Evolutionary conservation across 2,329 filamentous ascomycete species (phyloP).

Genomic region (Diaporthe sp.): DNA sequence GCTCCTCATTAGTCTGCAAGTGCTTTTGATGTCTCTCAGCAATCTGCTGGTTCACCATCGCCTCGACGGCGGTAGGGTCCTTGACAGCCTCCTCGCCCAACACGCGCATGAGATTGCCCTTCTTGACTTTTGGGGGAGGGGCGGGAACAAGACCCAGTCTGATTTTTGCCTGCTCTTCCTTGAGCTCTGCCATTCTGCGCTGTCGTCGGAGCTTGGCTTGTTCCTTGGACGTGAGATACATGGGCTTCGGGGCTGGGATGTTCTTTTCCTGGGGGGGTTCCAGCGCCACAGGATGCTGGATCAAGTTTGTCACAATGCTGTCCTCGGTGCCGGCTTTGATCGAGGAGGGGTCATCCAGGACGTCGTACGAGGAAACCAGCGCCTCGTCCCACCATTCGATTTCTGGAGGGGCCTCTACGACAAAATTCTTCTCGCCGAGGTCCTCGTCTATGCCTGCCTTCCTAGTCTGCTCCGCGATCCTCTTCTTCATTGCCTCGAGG

Average conservation of each 20-base stretch:
- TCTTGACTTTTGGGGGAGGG: constrained; percentile 95
- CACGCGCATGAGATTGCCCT: constrained; percentile 97
- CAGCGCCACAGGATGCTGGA: constrained; percentile 92
- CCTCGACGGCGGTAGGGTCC: constrained; percentile 96
- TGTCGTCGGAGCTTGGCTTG: constrained; percentile 92
- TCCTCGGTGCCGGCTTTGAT: constrained; percentile 85
- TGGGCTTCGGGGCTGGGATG: constrained; percentile 83
- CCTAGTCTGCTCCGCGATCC: constrained; percentile 87
- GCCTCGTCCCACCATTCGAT: constrained; percentile 99
- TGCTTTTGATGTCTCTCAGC: constrained; percentile 87
- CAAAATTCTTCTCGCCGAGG: constrained; percentile 87
- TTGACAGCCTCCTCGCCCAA: constrained; percentile 92
- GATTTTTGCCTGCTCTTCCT: constrained; percentile 97
- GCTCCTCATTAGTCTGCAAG: constrained; percentile 82
- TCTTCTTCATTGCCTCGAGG: constrained; percentile 94
- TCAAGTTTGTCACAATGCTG: constrained; percentile 88
- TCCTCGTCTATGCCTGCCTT: constrained; percentile 97
- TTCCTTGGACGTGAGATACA: constrained; percentile 93
- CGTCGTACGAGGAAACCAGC: constrained; percentile 82
- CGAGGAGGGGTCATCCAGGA: constrained; percentile 73
- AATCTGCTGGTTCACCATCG: constrained; percentile 92
- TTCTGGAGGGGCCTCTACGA: constrained; percentile 86
- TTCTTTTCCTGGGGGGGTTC: constrained; percentile 93
- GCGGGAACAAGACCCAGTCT: constrained; percentile 90
- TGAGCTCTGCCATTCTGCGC: constrained; percentile 90